These are phyloP conservation scores for Chlamydomonas sp. DNA, from an alignment of 139 green algal genomes.

Conservation along the genomic window DNA sequence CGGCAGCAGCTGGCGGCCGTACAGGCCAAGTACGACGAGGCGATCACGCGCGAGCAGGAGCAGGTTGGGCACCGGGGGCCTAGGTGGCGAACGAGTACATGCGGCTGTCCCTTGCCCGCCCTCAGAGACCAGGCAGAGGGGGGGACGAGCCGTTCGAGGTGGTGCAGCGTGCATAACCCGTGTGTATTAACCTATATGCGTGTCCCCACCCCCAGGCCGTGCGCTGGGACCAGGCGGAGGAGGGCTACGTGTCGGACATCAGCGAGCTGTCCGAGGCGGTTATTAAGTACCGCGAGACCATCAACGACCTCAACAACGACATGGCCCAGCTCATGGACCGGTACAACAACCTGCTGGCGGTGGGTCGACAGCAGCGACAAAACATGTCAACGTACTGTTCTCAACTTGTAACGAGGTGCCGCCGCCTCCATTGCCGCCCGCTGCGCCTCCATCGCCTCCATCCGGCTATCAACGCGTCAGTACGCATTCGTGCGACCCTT, in stretches of 20 bases:
- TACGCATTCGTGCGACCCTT: too few species aligned
- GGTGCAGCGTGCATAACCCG: not conserved
- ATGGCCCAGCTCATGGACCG: not conserved
- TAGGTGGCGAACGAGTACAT: not conserved
- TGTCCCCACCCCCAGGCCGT: not conserved
- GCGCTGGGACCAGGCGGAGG: slow-evolving; percentile 10
- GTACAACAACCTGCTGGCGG: not conserved
- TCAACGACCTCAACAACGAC: slow-evolving; percentile 4
- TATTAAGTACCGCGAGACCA: slow-evolving; percentile 21
- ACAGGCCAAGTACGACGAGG: not conserved
- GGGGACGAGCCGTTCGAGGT: too few species aligned
- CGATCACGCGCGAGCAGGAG: not conserved
- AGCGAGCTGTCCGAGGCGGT: slow-evolving; percentile 13
- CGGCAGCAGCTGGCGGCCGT: too few species aligned
- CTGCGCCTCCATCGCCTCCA: too few species aligned
- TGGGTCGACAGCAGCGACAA: not conserved
- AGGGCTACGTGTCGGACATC: slow-evolving; percentile 13
- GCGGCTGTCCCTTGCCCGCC: not conserved
- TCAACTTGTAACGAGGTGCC: not conserved
- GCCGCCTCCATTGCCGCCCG: not conserved
- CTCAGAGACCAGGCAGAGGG: not conserved
- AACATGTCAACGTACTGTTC: too few species aligned
- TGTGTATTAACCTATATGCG: not conserved
- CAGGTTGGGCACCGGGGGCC: slow-evolving; percentile 3
- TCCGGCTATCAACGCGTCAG: too few species aligned